Evolutionary conservation across 257 asterid species (phyloP), one percentile per base, ranked within the genome.

Genomic region (Rhazya stricta): DNA sequence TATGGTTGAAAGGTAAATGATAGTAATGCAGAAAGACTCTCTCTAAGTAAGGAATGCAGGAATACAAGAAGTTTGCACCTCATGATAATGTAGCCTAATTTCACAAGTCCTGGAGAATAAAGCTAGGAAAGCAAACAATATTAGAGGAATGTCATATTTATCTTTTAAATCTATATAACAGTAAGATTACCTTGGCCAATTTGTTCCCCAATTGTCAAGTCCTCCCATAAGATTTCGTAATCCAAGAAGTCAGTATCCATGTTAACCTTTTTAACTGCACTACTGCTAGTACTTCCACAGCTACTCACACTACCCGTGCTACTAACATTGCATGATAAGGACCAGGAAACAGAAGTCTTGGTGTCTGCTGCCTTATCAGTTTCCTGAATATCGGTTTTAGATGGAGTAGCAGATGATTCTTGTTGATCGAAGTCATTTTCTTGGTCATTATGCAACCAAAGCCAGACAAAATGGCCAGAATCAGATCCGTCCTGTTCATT

Each of bases 181-280:
- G 56, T 72, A 83, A 63, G 48, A n/a, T 69, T 76, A 94, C 99
- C 99, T 86, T 94, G 96, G 53, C 99, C 99, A 74, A 94, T 85
- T 73, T 92, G 97, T 73, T 92, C 97, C 70, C 99, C 97, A 77
- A 94, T 71, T 16, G 96, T 88, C 88, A 94, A 79, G 83, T 94
- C 97, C 86, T 94, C 99, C 99, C 99, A 94, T 77, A 86, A 86
- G 68, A 94, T 92, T 78, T 89, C 97, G 80, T 83, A 90, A 83
- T 94, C 96, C 84, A 90, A 81, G 82, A 88, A 82, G 70, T 94
- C 99, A 3, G 84, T 73, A 77, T 90, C 97, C 36, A 81, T 61
- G 75, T 94, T 96, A 71, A 79, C 87, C 84, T 86, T 92, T 84
- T 87, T 88, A 83, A 86, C 85, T 72, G 90, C 88, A 83, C 91